A percentile compares a stretch with the other conserved stretches of the same genome.
Evolutionary conservation across 2,329 filamentous ascomycete species (phyloP).

Genomic region (Colletotrichum noveboracense): DNA sequence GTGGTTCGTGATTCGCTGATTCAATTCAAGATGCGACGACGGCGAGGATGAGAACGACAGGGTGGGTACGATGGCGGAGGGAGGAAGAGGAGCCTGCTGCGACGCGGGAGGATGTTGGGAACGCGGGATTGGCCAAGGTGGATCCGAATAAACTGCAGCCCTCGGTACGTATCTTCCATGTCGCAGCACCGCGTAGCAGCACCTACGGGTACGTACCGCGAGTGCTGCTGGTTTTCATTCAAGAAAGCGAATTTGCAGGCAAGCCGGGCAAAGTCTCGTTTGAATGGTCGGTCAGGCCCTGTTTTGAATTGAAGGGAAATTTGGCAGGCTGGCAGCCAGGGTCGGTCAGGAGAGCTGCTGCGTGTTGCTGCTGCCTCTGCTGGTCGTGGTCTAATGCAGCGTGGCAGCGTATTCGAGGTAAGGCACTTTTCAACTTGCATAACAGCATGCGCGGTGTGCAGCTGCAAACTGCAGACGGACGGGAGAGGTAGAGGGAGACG

Average conservation of each 20-base stretch:
- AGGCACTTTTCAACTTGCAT: neutral
- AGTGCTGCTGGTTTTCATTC: neutral
- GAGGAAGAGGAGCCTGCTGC: slow-evolving; percentile 11
- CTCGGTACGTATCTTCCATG: neutral
- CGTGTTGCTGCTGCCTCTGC: neutral
- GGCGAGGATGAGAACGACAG: neutral
- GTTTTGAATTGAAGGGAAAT: slow-evolving; percentile 8
- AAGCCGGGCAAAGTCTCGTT: neutral
- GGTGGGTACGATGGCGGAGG: neutral
- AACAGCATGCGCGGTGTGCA: neutral
- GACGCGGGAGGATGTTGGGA: slow-evolving; percentile 11
- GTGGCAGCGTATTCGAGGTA: neutral
- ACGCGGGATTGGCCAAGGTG: slow-evolving; percentile 10
- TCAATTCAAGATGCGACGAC: slow-evolving; percentile 11
- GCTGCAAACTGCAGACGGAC: neutral
- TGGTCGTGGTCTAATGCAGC: neutral
- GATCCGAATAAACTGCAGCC: neutral
- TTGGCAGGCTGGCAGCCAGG: neutral
- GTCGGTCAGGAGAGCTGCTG: slow-evolving; percentile 5
- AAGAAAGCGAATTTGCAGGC: neutral
- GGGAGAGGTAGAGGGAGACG: neutral
- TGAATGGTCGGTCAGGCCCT: neutral
- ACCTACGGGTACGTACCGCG: neutral
- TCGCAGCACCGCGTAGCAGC: neutral
- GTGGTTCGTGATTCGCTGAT: slow-evolving; percentile 8